Base-by-base conservation (phyloP, 2,329 filamentous ascomycete species). In the Cryphonectria naterciae region DNA sequence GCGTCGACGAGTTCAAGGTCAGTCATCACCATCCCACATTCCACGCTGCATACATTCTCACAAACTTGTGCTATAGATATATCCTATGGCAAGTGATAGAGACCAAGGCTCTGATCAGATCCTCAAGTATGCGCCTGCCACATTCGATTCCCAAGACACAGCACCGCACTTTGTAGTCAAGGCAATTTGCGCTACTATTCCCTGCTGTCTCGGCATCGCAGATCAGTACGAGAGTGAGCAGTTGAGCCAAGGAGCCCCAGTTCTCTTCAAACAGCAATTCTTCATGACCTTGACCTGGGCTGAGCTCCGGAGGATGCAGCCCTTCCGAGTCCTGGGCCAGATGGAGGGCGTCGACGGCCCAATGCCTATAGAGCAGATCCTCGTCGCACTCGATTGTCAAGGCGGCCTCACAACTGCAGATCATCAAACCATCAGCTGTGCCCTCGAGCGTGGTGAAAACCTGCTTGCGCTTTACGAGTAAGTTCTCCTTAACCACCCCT, bases 1-100 rank as follows among this genome's bases (percentile, higher is more conserved):
- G 73, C 28, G 66, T 67, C 37, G 15, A 63, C 2, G 39, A 17
- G 35, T 61, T 60, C 60, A 70, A 66, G 68, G 73, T 73, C 28
- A 64, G 69, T 68, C 25, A 17, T 52, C 46, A 22, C 25, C 15
- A 10, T 25, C 22, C 7, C 35, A 35, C 11, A 15, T 56, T 37
- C 17, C 19, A 8, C 2, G 8, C 28, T 52, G 2, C n/a, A 56
- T 6, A 32, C 17, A 15, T 19, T 32, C 65, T 69, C 15, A 69
- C 32, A 41, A 10, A 1, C 1, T 13, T 25, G 37, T n/a, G 62
- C 22, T 17, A 17, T 25, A 74, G 71, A n/a, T 71, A 17, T 65
- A 69, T 35, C 35, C 35, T 19, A 13, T 62, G 56, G 7, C 39
- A 4, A 4, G n/a, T 28, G 41, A 67, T 39, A 68, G 68, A 22